Evolutionary conservation across 2,329 filamentous ascomycete species (phyloP), one percentile per base, ranked within the genome.

Genomic region (Colletotrichum higginsianum): DNA sequence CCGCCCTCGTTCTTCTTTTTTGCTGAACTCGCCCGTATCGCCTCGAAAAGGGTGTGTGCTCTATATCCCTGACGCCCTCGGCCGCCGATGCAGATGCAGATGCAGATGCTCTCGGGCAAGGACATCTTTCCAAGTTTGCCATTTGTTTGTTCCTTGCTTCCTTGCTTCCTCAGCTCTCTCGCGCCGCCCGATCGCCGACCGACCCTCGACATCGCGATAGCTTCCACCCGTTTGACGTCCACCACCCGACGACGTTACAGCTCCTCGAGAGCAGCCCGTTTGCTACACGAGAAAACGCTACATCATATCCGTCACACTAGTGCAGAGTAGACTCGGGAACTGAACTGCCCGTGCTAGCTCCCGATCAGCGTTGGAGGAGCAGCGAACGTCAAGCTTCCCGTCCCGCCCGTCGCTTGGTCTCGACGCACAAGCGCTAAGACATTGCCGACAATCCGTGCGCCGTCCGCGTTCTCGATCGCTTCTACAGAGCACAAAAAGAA

Each of bases 311-410:
- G n/a, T 23, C 50, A 64, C 9, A 13, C 26, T 18, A 38, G 47
- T 18, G 7, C 56, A 8, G 18, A 38, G 21, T 52, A 38, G 35
- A 38, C 35, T 38, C 35, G 35, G 35, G 8, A 11, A 9, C 35
- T 11, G 35, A 38, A 38, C 53, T 53, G 21, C 66, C 40, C 66
- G 60, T 35, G 15, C 40, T 70, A 70, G 67, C 47, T 70, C 62
- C 67, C 67, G 67, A 13, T 44, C 63, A 16, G 49, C 53, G 35
- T 49, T 52, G 66, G 66, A 65, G 8, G 30, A 38, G 35, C 35
- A 38, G 44, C 66, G 52, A 69, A 69, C 66, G 50, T 42, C 58
- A 57, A 57, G 42, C 64, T 18, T 71, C 67, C 63, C 56, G 64
- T n/a, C 35, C 35, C 8, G 35, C 8, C 9, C 35, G 35, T 38